phyloP scores from a whole-genome alignment of 2,329 filamentous ascomycete genomes.

The Dactylellina haptotyla region DNA sequence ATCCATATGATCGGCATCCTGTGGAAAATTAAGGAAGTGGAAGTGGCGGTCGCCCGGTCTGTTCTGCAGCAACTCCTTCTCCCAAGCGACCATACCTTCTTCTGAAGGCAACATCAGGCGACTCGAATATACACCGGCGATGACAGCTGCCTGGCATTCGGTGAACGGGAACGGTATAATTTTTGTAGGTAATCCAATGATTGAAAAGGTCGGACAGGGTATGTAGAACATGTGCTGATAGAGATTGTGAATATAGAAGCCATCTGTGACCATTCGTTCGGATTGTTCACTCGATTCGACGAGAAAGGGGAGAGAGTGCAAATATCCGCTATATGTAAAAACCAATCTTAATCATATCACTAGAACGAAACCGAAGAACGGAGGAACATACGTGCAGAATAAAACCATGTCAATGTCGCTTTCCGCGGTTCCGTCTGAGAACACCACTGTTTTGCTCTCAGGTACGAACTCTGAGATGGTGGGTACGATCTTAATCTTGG shows the following conservation, averaged over 20 bases:
- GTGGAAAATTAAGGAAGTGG: slow-evolving; percentile 67
- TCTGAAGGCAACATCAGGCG: slow-evolving; percentile 72
- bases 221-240: slow-evolving; percentile 84
- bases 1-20: slow-evolving; percentile 77
- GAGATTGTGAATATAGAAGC: slow-evolving; percentile 74
- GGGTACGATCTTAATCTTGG: slow-evolving; percentile 69
- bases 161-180: slow-evolving; percentile 87
- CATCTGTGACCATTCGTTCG: slow-evolving; percentile 72
- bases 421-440: slow-evolving; percentile 74
- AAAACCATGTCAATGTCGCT: slow-evolving; percentile 77
- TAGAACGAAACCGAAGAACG: neutral
- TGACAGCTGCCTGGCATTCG: slow-evolving; percentile 80
- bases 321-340: slow-evolving; percentile 69
- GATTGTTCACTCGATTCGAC: slow-evolving; percentile 60
- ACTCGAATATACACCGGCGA: slow-evolving; percentile 81
- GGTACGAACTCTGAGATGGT: slow-evolving; percentile 67
- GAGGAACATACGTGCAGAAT: slow-evolving; percentile 74
- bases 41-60: slow-evolving; percentile 64
- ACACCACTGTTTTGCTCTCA: slow-evolving; percentile 70
- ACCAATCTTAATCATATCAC: neutral
- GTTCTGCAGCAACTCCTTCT: slow-evolving; percentile 69
- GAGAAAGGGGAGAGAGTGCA: slow-evolving; percentile 83
- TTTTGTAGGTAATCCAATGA: slow-evolving; percentile 78
- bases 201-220: slow-evolving; percentile 78
- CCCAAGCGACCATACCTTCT: slow-evolving; percentile 76